Percentiles rank a stretch among this genome's conserved stretches.
These are phyloP conservation scores for Solanum appendiculatum DNA, from an alignment of 257 asterid species.

Conservation along the genomic window DNA sequence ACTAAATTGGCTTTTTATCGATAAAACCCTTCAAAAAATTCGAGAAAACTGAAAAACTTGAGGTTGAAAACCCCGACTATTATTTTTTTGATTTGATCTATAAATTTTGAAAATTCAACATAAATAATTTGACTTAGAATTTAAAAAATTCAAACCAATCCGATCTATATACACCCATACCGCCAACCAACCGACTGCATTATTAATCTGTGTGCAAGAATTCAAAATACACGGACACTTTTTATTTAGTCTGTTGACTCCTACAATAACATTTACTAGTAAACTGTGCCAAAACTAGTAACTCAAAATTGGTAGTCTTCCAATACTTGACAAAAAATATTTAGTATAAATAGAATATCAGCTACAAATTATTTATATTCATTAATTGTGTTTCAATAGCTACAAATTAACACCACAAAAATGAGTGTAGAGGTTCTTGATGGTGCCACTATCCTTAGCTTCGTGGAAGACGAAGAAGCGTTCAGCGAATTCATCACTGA, in stretches of 20 bases:
- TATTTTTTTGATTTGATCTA: neutral
- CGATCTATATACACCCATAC: rapidly evolving
- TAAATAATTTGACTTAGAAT: neutral
- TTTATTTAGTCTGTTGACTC: neutral
- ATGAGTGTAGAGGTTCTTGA: neutral
- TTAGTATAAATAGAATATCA: neutral
- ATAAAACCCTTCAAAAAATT: no score
- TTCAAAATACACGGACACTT: neutral
- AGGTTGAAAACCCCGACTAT: neutral
- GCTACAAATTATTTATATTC: neutral
- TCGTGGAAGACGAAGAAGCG: neutral
- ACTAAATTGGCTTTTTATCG: neutral
- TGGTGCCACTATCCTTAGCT: neutral
- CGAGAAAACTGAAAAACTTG: neutral
- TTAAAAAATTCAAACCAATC: neutral
- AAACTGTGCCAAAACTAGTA: neutral
- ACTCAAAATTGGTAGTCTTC: neutral
- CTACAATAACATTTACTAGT: neutral
- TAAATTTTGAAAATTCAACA: neutral
- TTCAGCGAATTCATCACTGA: neutral
- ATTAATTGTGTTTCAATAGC: neutral
- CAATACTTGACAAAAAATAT: neutral
- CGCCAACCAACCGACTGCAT: neutral
- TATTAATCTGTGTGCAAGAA: neutral
- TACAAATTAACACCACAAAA: neutral